phyloP scores from a whole-genome alignment of 352 stramenopile species.

The Phytophthora podocarpi region DNA sequence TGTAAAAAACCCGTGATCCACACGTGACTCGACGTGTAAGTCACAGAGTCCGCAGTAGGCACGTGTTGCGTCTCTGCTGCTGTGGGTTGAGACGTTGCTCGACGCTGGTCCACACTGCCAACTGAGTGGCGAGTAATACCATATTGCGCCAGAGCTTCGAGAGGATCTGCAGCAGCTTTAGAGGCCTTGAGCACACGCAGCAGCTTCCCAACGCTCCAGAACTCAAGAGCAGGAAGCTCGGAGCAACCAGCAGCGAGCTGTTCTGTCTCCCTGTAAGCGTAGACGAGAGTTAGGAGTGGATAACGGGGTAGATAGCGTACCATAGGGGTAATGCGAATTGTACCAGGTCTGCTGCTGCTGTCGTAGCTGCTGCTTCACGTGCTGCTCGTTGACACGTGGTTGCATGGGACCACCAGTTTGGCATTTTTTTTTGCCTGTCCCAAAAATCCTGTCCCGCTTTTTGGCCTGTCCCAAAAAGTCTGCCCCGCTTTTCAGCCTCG shows the following conservation, averaged over 20 bases:
- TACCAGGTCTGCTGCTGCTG: conserved; percentile 26
- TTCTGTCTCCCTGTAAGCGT: conserved; percentile 14
- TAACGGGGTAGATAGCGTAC: background rate
- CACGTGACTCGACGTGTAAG: conserved; percentile 39
- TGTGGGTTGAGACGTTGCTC: background rate
- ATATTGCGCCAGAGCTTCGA: conserved; percentile 8
- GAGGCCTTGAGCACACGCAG: conserved; percentile 27
- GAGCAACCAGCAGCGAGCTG: conserved; percentile 2
- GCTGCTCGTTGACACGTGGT: conserved; percentile 9
- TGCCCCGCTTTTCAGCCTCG: conserved; percentile 6
- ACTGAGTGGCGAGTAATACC: conserved; percentile 22
- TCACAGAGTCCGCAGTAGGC: conserved; percentile 13
- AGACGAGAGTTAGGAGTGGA: background rate
- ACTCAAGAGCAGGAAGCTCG: background rate
- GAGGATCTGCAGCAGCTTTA: background rate
- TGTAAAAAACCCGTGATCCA: conserved; percentile 60
- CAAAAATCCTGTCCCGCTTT: no score
- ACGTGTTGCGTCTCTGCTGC: background rate
- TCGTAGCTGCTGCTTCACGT: conserved; percentile 28
- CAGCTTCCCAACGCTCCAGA: conserved; percentile 38
- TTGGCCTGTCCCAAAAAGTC: no score
- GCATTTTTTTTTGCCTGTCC: no score
- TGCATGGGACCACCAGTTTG: no score
- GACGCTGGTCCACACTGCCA: conserved; percentile 1
- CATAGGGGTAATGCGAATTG: background rate